Evolutionary conservation across 768 basidiomycete genomes (phyloP).

Genomic region (Serendipita indica): DNA sequence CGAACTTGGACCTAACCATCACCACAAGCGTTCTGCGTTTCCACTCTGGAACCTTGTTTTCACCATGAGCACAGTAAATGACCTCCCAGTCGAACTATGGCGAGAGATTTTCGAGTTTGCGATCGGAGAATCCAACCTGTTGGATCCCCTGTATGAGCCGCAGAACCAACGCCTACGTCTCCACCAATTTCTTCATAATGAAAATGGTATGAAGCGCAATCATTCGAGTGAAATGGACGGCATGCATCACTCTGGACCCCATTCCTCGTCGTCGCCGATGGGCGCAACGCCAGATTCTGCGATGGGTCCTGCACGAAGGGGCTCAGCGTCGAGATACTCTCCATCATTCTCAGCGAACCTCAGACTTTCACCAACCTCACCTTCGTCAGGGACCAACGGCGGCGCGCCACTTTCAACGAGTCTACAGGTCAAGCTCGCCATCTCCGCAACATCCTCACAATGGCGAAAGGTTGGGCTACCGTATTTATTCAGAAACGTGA

Average conservation of each 20-base stretch:
- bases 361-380: too few relatives aligned
- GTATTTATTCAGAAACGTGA: neutral
- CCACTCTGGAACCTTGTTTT: neutral
- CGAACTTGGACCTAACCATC: neutral
- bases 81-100: slow-evolving; percentile 4
- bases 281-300: neutral
- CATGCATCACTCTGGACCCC: neutral
- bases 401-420: neutral
- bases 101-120: slow-evolving; percentile 7
- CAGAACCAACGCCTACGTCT: neutral
- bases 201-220: too few relatives aligned
- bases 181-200: too few relatives aligned
- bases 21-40: neutral
- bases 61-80: neutral
- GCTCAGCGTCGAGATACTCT: too few relatives aligned
- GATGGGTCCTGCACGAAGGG: neutral
- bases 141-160: neutral
- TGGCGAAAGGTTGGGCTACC: slow-evolving; percentile 1
- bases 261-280: neutral
- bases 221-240: neutral
- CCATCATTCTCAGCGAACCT: too few relatives aligned
- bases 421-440: neutral
- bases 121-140: neutral
- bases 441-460: neutral
- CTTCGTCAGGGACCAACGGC: too few relatives aligned